Evolutionary conservation across 495 filamentous ascomycete genomes (phyloP), one percentile per base, ranked within the genome.

Genomic region (Neurospora tetrasperma): DNA sequence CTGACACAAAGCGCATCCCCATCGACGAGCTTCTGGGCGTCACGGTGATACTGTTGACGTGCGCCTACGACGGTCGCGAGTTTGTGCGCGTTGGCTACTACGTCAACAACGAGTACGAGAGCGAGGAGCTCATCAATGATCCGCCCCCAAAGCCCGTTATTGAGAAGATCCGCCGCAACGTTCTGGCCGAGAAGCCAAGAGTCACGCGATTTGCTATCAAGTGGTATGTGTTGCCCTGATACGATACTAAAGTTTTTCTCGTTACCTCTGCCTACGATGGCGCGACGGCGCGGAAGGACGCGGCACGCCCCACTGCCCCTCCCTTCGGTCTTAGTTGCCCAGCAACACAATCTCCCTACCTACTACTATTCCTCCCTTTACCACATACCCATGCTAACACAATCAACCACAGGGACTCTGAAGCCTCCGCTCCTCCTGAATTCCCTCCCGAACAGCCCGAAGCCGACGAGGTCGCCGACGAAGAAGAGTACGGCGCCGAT

Each of bases 11-110:
- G 79, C 90, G 92, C 79, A 98, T 99, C 78, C 96, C 96, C 35
- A 89, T 90, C 74, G 94, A 93, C 76, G 96, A 99, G 84, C 94
- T 99, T 72, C 89, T 99, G 12, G 96, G 96, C 72, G 96, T 99
- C 42, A 99, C 96, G 42, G 96, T 99, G 73, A 94, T 99, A 75
- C 90, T 99, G 48, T 90, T 99, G 74, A 96, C 93, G 70, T 98
- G 96, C 84, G 93, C 93, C 82, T 99, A 99, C 83, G 96, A 98
- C 78, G 90, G 91, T 71, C 88, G 96, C 77, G 96, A 99, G 81
- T 99, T 99, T 77, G 96, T 99, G 46, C 94, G 96, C 76, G 96
- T 99, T 31, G 96, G 96, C 48, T 99, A 99, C 87, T 99, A 99
- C 76, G 94, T 98, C 73, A 99, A 97, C 85, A 98, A 98, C 76